These are phyloP conservation scores for Vigna reflexopilosa DNA, from an alignment of 306 rosid genomes.

Conservation along the genomic window DNA sequence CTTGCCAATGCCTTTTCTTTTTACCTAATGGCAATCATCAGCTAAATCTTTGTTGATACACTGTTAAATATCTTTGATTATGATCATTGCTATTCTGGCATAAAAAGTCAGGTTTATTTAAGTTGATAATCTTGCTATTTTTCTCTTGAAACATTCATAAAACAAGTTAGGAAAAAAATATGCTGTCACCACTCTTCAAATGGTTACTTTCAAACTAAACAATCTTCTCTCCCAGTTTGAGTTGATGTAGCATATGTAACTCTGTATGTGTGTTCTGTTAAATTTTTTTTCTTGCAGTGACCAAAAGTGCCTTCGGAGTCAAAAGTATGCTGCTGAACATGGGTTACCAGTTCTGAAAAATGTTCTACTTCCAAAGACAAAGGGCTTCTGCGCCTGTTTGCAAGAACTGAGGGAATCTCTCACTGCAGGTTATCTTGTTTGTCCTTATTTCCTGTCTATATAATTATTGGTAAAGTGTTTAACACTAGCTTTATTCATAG, in stretches of 20 bases:
- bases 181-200: constrained; percentile 11
- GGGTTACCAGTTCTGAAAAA: constrained; percentile 70
- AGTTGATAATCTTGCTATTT: constrained; percentile 16
- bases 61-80: constrained; percentile 2
- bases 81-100: constrained; percentile 10
- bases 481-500: not conserved
- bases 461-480: constrained; percentile 20
- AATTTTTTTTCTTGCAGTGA: constrained; percentile 56
- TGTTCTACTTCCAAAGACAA: constrained; percentile 81
- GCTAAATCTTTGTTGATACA: constrained; percentile 4
- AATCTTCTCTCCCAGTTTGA: constrained; percentile 10
- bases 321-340: constrained; percentile 77
- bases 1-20: constrained; percentile 30
- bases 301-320: constrained; percentile 72
- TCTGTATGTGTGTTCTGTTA: constrained; percentile 12
- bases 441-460: constrained; percentile 21
- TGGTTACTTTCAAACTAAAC: constrained; percentile 18
- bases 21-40: constrained; percentile 4
- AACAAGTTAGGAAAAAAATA: not conserved
- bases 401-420: constrained; percentile 65
- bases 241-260: constrained; percentile 33
- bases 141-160: constrained; percentile 17
- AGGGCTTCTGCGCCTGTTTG: constrained; percentile 73
- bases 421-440: constrained; percentile 62
- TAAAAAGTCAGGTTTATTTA: constrained; percentile 17